phyloP scores from a whole-genome alignment of 306 rosid species.

The Cajanus cajan region DNA sequence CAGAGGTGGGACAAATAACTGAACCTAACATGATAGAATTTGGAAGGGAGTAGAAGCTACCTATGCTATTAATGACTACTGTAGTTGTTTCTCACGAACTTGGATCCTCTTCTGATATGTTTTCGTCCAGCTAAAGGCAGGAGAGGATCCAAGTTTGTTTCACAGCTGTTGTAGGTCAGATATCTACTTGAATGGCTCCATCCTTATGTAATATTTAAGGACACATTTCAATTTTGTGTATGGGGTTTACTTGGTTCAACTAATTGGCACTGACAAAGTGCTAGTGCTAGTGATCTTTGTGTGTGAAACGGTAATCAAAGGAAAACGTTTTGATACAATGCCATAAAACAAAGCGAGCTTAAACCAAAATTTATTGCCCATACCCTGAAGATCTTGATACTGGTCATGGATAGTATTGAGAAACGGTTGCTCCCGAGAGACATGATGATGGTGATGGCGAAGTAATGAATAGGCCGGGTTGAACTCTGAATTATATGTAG shows the following conservation, averaged over 20 bases:
- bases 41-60: neutral
- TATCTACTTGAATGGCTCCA: neutral
- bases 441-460: neutral
- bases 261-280: neutral
- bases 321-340: neutral
- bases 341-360: neutral
- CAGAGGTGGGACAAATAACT: neutral
- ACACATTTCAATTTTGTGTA: neutral
- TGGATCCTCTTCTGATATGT: neutral
- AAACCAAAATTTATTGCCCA: constrained; percentile 1
- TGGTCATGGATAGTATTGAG: neutral
- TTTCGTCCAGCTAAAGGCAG: neutral
- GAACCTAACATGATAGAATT: neutral
- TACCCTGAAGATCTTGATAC: constrained; percentile 35
- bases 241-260: neutral
- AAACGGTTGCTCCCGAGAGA: neutral
- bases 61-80: neutral
- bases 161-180: neutral
- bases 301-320: neutral
- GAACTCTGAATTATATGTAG: constrained; percentile 1
- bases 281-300: neutral
- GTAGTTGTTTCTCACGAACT: neutral
- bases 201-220: neutral
- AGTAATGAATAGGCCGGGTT: neutral
- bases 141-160: neutral